Evolutionary conservation across 164 flowering plant species (phyloP).

Genomic region (Umbellularia californica): DNA sequence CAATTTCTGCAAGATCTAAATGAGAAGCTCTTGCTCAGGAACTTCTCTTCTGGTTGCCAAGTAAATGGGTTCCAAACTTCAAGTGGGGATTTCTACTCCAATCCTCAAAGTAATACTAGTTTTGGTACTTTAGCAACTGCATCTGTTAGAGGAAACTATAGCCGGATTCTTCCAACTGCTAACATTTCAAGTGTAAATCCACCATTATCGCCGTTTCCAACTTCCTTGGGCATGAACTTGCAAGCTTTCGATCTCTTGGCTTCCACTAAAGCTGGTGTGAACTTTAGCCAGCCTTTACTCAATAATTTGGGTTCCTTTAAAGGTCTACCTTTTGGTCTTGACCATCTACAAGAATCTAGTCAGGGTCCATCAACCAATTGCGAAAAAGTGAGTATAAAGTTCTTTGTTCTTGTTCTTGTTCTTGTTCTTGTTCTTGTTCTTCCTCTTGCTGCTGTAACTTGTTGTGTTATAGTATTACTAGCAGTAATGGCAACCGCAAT

Average conservation of each 20-base stretch:
- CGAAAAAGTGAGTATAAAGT: slow-evolving; percentile 32
- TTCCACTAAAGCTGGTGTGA: slow-evolving; percentile 36
- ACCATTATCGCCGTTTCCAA: slow-evolving; percentile 17
- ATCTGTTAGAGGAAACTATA: slow-evolving; percentile 29
- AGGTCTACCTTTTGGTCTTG: slow-evolving; percentile 26
- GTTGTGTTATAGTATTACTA: neutral
- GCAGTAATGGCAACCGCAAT: neutral
- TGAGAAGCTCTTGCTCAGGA: slow-evolving; percentile 34
- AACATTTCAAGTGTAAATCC: slow-evolving; percentile 40
- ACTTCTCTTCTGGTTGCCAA: slow-evolving; percentile 29
- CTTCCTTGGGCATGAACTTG: slow-evolving; percentile 44
- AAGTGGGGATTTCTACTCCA: slow-evolving; percentile 17
- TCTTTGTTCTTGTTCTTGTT: neutral
- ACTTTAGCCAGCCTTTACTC: slow-evolving; percentile 22
- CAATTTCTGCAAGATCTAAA: slow-evolving; percentile 28
- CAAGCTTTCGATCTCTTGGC: slow-evolving; percentile 54
- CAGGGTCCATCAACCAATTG: slow-evolving; percentile 28
- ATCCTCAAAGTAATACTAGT: slow-evolving; percentile 14
- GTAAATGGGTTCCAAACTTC: slow-evolving; percentile 21
- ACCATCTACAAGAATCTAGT: slow-evolving; percentile 37
- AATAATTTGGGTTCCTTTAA: slow-evolving; percentile 23
- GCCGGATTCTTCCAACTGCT: slow-evolving; percentile 61
- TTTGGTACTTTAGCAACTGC: slow-evolving; percentile 15
- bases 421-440: neutral
- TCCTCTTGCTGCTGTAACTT: neutral